Evolutionary conservation across 1,139 yeast species (phyloP).

Genomic region (Taphrina deformans): DNA sequence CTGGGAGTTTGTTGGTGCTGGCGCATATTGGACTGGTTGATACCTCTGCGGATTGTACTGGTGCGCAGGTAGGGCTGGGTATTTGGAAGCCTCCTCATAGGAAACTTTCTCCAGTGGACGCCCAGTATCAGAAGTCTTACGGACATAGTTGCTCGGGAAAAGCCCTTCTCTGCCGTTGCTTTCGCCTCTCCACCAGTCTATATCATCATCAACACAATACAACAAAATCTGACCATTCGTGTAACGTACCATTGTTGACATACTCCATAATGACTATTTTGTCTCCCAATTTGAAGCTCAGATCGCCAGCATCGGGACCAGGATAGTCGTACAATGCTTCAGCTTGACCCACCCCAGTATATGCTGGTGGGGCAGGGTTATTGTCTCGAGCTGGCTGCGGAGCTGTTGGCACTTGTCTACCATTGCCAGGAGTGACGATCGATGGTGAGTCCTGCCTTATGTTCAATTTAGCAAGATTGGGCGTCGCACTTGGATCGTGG

Average conservation of each 20-base stretch:
- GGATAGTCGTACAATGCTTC: slow-evolving; percentile 63
- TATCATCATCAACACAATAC: too few relatives aligned
- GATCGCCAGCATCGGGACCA: slow-evolving; percentile 71
- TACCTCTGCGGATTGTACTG: slow-evolving; percentile 45
- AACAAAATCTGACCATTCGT: too few relatives aligned
- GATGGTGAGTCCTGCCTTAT: neutral
- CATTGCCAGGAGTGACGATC: neutral
- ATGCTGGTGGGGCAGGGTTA: slow-evolving; percentile 28
- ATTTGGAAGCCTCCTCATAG: slow-evolving; percentile 48
- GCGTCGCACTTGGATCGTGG: slow-evolving; percentile 50
- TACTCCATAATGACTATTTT: slow-evolving; percentile 68
- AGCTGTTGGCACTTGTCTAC: slow-evolving; percentile 43
- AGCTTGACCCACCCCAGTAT: slow-evolving; percentile 34
- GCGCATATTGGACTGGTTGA: slow-evolving; percentile 42
- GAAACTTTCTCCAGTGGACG: slow-evolving; percentile 8
- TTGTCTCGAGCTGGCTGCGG: slow-evolving; percentile 40
- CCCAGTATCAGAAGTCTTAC: slow-evolving; percentile 16
- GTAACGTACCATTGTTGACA: slow-evolving; percentile 93
- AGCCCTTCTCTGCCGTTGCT: slow-evolving; percentile 65
- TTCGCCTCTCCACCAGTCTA: slow-evolving; percentile 49
- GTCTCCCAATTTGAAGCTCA: slow-evolving; percentile 65
- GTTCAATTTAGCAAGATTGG: slow-evolving; percentile 55
- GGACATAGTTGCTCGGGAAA: slow-evolving; percentile 88
- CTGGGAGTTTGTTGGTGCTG: slow-evolving; percentile 41
- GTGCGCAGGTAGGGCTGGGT: slow-evolving; percentile 41